phyloP scores from a whole-genome alignment of 1,139 yeast species.

The Geotrichum siamense region DNA sequence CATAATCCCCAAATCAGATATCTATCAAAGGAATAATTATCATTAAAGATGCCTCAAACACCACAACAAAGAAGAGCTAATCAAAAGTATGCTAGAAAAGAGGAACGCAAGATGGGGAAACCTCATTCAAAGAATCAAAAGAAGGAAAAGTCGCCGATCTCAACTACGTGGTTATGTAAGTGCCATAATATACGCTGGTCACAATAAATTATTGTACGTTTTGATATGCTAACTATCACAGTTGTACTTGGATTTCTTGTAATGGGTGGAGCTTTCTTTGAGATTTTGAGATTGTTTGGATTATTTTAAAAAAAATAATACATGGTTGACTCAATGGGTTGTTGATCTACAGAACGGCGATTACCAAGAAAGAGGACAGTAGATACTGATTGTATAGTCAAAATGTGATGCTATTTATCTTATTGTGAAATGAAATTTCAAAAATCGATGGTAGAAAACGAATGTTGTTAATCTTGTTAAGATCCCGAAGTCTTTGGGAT shows the following conservation, averaged over 20 bases:
- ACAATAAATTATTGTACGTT: neutral
- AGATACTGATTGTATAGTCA: neutral
- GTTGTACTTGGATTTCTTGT: constrained; percentile 53
- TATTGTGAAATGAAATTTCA: no score
- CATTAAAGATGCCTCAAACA: constrained; percentile 48
- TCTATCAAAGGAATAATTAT: no score
- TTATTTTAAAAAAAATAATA: constrained; percentile 23
- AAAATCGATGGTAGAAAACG: no score
- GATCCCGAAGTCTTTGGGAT: no score
- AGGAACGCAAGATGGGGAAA: constrained; percentile 56
- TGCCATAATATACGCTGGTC: no score
- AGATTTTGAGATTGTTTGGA: constrained; percentile 42
- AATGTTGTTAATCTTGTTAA: no score
- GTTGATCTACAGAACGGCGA: no score
- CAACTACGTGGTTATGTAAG: constrained; percentile 54
- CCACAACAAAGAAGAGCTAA: constrained; percentile 83
- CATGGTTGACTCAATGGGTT: no score
- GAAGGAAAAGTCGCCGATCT: constrained; percentile 42
- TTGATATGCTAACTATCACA: constrained; percentile 9
- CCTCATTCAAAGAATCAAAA: constrained; percentile 49
- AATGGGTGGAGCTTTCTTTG: constrained; percentile 78
- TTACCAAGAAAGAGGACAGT: no score
- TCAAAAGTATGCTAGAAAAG: constrained; percentile 66
- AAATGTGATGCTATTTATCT: neutral
- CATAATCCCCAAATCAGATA: no score